phyloP scores from a whole-genome alignment of 352 stramenopile genomes.

The Phytophthora meadii region DNA sequence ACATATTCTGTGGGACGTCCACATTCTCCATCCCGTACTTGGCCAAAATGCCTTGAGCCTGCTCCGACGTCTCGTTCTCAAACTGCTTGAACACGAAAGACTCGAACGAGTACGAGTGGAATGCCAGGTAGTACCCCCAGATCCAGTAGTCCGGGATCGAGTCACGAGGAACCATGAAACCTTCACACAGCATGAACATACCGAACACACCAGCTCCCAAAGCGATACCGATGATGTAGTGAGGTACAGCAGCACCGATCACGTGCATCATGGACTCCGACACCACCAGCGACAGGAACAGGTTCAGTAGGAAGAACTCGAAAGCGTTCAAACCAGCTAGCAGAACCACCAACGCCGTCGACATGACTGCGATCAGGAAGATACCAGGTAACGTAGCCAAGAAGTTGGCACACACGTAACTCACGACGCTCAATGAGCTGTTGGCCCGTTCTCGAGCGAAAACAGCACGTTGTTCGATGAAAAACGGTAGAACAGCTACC shows the following conservation, averaged over 20 bases:
- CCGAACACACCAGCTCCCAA: conserved; percentile 66
- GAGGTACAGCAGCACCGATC: conserved; percentile 68
- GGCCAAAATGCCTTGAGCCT: conserved; percentile 24
- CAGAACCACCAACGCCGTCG: conserved; percentile 55
- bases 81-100: conserved; percentile 86
- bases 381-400: conserved; percentile 73
- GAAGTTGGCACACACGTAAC: conserved; percentile 80
- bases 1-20: not conserved
- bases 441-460: conserved; percentile 67
- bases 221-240: conserved; percentile 87
- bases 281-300: conserved; percentile 78
- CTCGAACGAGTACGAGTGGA: conserved; percentile 87
- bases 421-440: conserved; percentile 74
- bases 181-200: too few species aligned
- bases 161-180: too few species aligned
- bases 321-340: conserved; percentile 64
- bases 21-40: conserved; percentile 56
- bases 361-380: conserved; percentile 68
- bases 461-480: conserved; percentile 86
- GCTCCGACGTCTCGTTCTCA: conserved; percentile 27
- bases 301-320: conserved; percentile 62
- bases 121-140: conserved; percentile 87
- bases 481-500: conserved; percentile 86
- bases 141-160: too few species aligned
- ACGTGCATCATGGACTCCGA: conserved; percentile 85